Base-by-base conservation (phyloP, 2,329 filamentous ascomycete species). In the Epichloe scottii region DNA sequence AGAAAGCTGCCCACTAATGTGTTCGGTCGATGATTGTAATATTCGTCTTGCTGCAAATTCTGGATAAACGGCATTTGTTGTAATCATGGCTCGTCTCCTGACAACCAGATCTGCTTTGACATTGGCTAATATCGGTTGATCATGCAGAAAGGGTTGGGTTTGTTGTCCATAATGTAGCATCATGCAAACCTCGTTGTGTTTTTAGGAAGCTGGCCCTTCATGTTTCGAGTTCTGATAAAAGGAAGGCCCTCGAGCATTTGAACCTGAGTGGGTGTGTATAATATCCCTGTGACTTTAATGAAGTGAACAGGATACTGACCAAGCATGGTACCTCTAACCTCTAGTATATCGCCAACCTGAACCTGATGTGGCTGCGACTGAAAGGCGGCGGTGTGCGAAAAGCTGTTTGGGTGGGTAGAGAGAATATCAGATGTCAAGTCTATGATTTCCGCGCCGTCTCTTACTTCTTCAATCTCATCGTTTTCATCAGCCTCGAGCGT, bases 1-100 rank as follows among this genome's bases (percentile, higher is more conserved):
- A n/a, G 15, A 11, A 50, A 12, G 5, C 33, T 42, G 59, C 0
- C 63, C 59, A 0, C 67, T 72, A 10, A 5, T 21, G 7, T 15
- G 39, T 17, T 19, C 6, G 8, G n/a, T 21, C 53, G 54, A 0
- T 62, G 49, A 12, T n/a, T 37, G 7, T 14, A 12, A 7, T 6
- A 3, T n/a, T 26, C 21, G 30, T 37, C 21, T 34, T 5, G 64
- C 66, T 1, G 64, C 60, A 46, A 68, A 66, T 0, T 60, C 51
- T 0, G 75, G 74, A 42, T 72, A 80, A 0, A 62, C 57, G 0
- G 70, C 61, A 52, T 87, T 88, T 0, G 82, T 87, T 2, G 74
- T 63, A 0, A 70, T 59, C 0, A 86, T 62, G 0, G 60, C 60
- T 0, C 78, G 65, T 6, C 70, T 63, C 1, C 62, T 54, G 2